Conservation (phyloP, 169 alveolate genomes). For the Perkinsus chesapeaki region DNA sequence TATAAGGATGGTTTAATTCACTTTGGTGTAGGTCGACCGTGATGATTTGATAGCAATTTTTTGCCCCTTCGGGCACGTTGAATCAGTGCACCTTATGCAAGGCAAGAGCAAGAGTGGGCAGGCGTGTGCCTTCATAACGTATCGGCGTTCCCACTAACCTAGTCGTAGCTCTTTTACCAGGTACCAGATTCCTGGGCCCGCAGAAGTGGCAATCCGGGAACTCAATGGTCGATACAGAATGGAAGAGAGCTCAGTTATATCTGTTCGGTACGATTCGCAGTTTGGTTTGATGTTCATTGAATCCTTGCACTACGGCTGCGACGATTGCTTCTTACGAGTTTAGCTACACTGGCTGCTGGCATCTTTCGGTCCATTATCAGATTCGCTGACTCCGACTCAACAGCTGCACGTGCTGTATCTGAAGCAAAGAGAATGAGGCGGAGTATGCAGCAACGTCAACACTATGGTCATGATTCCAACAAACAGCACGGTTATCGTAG, state of each 20-base stretch:
- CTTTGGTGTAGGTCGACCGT: background rate
- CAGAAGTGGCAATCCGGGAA: background rate
- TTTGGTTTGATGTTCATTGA: background rate
- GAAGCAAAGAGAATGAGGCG: background rate
- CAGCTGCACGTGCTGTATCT: background rate
- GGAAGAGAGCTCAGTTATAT: background rate
- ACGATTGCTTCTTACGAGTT: too few relatives aligned
- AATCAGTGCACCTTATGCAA: background rate
- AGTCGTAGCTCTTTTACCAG: background rate
- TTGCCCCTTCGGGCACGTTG: background rate
- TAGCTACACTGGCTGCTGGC: background rate
- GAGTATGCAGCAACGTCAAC: background rate
- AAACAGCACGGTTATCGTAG: background rate
- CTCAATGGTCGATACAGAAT: background rate
- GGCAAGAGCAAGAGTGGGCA: background rate
- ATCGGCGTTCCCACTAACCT: background rate
- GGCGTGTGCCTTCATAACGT: background rate
- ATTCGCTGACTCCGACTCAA: background rate
- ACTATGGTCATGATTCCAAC: background rate
- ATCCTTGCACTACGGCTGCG: too few relatives aligned
- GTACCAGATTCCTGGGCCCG: background rate
- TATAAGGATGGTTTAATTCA: too few relatives aligned
- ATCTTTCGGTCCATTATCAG: background rate
- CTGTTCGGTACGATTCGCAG: background rate
- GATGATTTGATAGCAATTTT: background rate